A percentile compares a stretch with the other conserved stretches of the same genome.
Conservation (phyloP, 225 moss, liverwort and hornwort species). For the Anthoceros angustus region DNA sequence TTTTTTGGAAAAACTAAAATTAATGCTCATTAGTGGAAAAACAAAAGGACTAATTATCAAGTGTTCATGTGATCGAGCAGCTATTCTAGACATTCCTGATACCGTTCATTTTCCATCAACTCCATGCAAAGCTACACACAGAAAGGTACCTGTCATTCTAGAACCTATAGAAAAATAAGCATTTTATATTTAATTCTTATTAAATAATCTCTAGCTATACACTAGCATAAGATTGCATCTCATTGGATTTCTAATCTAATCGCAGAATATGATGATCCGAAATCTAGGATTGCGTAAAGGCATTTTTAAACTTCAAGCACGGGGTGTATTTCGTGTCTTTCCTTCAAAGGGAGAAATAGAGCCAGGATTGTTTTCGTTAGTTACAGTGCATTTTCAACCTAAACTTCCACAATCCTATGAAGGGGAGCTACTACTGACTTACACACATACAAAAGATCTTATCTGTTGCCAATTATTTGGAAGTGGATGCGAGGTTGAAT, state of each 20-base stretch:
- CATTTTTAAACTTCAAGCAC: slow-evolving; percentile 23
- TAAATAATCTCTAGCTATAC: slow-evolving; percentile 4
- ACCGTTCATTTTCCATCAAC: slow-evolving; percentile 59
- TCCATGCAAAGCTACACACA: slow-evolving; percentile 41
- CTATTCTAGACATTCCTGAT: slow-evolving; percentile 63
- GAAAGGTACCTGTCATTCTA: slow-evolving; percentile 31
- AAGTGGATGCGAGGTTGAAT: slow-evolving; percentile 24
- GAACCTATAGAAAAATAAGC: not conserved
- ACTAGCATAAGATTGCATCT: not conserved
- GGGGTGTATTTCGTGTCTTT: slow-evolving; percentile 26
- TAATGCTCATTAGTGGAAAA: not conserved
- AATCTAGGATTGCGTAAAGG: slow-evolving; percentile 48
- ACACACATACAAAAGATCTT: slow-evolving; percentile 15
- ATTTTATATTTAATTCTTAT: not conserved
- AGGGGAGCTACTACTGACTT: slow-evolving; percentile 33
- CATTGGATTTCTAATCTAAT: not conserved
- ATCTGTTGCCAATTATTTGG: slow-evolving; percentile 25
- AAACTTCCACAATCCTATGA: slow-evolving; percentile 32
- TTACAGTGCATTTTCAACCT: slow-evolving; percentile 52
- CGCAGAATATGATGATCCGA: slow-evolving; percentile 67
- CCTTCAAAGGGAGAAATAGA: slow-evolving; percentile 39
- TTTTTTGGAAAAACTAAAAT: too few relatives aligned
- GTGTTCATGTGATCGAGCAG: slow-evolving; percentile 20
- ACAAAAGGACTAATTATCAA: not conserved
- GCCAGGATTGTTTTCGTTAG: slow-evolving; percentile 42